Evolutionary conservation across 768 basidiomycete genomes (phyloP).

Genomic region (Tylopilus rubrobrunneus): DNA sequence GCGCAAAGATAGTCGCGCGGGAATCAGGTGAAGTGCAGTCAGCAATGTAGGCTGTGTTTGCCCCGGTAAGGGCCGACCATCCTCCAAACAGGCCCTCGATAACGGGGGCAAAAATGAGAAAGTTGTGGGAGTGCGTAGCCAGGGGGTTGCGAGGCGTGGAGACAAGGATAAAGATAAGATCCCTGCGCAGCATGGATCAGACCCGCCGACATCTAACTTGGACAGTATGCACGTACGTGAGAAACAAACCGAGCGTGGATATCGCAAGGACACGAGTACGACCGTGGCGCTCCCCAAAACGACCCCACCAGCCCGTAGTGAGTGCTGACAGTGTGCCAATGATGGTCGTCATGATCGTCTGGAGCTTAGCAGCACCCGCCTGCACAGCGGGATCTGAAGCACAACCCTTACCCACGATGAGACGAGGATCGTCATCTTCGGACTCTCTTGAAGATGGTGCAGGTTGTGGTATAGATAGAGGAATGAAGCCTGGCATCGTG

Average conservation of each 20-base stretch:
- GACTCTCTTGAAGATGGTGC: constrained; percentile 11
- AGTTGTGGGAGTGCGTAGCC: constrained; percentile 61
- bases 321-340: constrained; percentile 79
- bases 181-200: constrained; percentile 43
- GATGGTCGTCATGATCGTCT: constrained; percentile 69
- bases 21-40: constrained; percentile 82
- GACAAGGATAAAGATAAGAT: constrained; percentile 74
- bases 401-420: constrained; percentile 37
- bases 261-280: constrained; percentile 70
- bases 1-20: constrained; percentile 63
- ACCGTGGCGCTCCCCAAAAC: constrained; percentile 71
- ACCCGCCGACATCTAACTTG: background rate
- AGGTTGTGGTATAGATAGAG: constrained; percentile 1
- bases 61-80: constrained; percentile 62
- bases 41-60: constrained; percentile 66
- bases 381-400: constrained; percentile 54
- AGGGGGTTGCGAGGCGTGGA: constrained; percentile 59
- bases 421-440: constrained; percentile 36
- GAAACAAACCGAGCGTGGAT: constrained; percentile 63
- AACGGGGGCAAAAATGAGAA: constrained; percentile 74
- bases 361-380: constrained; percentile 67
- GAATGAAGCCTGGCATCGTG: constrained; percentile 6
- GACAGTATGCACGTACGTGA: constrained; percentile 55
- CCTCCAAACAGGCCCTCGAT: constrained; percentile 81
- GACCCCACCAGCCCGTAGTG: constrained; percentile 86